Evolutionary conservation across 2,329 filamentous ascomycete species (phyloP).

Genomic region (Cadophora gregata): DNA sequence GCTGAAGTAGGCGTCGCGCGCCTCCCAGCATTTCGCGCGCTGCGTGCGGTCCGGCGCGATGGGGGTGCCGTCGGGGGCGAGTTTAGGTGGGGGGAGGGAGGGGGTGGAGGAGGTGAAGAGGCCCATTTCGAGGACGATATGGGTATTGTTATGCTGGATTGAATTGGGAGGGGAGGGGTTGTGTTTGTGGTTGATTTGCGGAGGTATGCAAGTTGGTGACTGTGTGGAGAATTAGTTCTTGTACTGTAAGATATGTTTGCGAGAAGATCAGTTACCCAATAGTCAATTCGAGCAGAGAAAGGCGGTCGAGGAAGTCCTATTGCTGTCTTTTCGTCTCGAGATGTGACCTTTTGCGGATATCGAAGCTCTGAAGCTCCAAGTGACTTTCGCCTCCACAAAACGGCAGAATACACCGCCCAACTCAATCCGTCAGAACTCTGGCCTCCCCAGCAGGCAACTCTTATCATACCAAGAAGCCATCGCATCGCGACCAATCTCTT

Average conservation of each 20-base stretch:
- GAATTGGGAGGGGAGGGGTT: not conserved
- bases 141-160: too few species aligned
- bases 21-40: slow-evolving; percentile 86
- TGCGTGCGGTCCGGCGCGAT: slow-evolving; percentile 86
- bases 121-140: slow-evolving; percentile 53
- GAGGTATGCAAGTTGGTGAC: not conserved
- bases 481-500: not conserved
- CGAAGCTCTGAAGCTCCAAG: slow-evolving; percentile 4
- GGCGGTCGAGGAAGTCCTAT: too few species aligned
- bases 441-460: slow-evolving; percentile 17
- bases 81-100: slow-evolving; percentile 49
- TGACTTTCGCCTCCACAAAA: slow-evolving; percentile 12
- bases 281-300: not conserved
- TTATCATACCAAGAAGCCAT: not conserved
- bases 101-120: slow-evolving; percentile 49
- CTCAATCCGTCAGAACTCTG: slow-evolving; percentile 20
- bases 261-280: too few species aligned
- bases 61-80: slow-evolving; percentile 63
- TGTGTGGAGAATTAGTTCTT: not conserved
- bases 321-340: too few species aligned
- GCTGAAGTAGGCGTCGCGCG: slow-evolving; percentile 84
- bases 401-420: slow-evolving; percentile 31
- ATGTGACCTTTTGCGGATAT: not conserved
- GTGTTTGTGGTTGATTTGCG: not conserved
- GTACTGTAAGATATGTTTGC: too few species aligned